These are phyloP conservation scores for Blepharisma japonicum DNA, from an alignment of 73 alveolate species.

Conservation along the genomic window DNA sequence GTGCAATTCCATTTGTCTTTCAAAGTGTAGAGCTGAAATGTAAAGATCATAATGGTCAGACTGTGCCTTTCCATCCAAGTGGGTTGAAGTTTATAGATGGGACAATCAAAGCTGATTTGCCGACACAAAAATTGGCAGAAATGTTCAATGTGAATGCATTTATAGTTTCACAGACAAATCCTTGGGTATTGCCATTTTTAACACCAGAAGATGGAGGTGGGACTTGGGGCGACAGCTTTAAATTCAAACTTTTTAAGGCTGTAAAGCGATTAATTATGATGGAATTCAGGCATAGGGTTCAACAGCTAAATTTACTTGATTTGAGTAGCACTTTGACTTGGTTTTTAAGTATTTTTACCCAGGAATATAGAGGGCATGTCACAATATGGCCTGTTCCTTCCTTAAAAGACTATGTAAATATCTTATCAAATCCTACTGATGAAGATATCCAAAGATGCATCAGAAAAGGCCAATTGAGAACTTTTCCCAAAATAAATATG, in stretches of 20 bases:
- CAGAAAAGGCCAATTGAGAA: slow-evolving; percentile 33
- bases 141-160: slow-evolving; percentile 67
- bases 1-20: slow-evolving; percentile 62
- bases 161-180: slow-evolving; percentile 63
- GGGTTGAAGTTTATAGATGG: slow-evolving; percentile 55
- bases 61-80: slow-evolving; percentile 43
- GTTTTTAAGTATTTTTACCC: slow-evolving; percentile 37
- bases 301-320: slow-evolving; percentile 36
- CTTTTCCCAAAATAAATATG: slow-evolving; percentile 44
- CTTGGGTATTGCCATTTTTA: slow-evolving; percentile 63
- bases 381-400: slow-evolving; percentile 54
- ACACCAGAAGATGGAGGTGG: slow-evolving; percentile 61
- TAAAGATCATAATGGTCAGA: slow-evolving; percentile 47
- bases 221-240: slow-evolving; percentile 33
- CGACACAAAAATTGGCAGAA: slow-evolving; percentile 70
- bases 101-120: slow-evolving; percentile 56
- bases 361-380: slow-evolving; percentile 59
- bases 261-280: slow-evolving; percentile 40
- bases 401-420: slow-evolving; percentile 38
- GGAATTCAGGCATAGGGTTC: slow-evolving; percentile 45
- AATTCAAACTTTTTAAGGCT: slow-evolving; percentile 30
- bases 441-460: slow-evolving; percentile 48
- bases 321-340: slow-evolving; percentile 28
- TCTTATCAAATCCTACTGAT: slow-evolving; percentile 48
- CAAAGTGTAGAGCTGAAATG: slow-evolving; percentile 59